Base-by-base conservation (phyloP, 2,329 filamentous ascomycete species). In the Fusarium stilboides region DNA sequence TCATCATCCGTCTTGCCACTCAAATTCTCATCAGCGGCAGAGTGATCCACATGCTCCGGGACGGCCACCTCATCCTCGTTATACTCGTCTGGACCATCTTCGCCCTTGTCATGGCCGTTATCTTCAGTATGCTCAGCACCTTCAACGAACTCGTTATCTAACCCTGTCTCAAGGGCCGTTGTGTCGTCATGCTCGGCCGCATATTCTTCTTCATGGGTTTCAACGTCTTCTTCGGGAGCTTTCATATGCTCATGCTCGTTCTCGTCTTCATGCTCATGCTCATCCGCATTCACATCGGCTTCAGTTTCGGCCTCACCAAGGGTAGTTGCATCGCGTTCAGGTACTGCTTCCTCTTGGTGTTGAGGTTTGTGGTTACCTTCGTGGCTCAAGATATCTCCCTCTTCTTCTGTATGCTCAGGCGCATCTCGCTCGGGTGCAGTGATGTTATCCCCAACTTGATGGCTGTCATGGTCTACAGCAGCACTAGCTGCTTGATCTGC, bases 351-450 rank as follows among this genome's bases (percentile, higher is more conserved):
- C n/a, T 71, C 43, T 13, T 37, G 33, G 17, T 45, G 51, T 31
- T 53, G 47, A 14, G 51, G 47, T 14, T 68, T 63, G n/a, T 65
- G 54, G 19, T 71, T 56, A n/a, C 73, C 26, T 15, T 39, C 36
- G n/a, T 50, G 61, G 14, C n/a, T 69, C 57, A 66, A 64, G 10
- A 51, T 58, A 34, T 67, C 64, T 47, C 64, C 67, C 19, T 70
- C 67, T 45, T 70, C 61, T 50, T 62, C 62, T 10, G 36, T 15
- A 39, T 51, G 37, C 17, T 65, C 58, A 33, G 36, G 19, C 15
- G 22, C n/a, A 37, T 61, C 60, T 34, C 53, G 31, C 24, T 57
- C 39, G 6, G 31, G 24, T 34, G 24, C 36, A n/a, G 39, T 22
- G 28, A n/a, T 24, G 28, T 22, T 42, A 24, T 71, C 55, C 33